Evolutionary conservation across 2,329 filamentous ascomycete genomes (phyloP), one percentile per base, ranked within the genome.

Genomic region (Westerdykella sp.): DNA sequence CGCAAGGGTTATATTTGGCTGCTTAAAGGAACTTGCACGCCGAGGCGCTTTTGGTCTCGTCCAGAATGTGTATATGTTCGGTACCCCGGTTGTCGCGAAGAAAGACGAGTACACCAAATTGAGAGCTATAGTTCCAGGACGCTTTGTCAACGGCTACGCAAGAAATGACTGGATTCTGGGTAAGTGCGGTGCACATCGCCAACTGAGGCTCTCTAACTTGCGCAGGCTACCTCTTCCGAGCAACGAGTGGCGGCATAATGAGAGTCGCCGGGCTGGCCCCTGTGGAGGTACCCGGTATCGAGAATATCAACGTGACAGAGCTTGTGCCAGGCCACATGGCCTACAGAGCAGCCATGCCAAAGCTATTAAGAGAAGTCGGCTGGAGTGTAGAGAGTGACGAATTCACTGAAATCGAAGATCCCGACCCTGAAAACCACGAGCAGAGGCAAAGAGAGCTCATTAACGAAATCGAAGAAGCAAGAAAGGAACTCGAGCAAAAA

Each of bases 101-200:
- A 85, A 81, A 59, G 91, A 97, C 44, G 93, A 98, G 50, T 97
- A 87, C 56, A 67, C 90, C 18, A 84, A 79, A 55, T 86, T 84
- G 9, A 81, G 85, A 43, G 84, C 84, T n/a, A 83, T 95, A 3
- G 86, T 97, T 3, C 78, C 87, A 6, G 93, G 93, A n/a, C 80
- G 90, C 34, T 95, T 97, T 54, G 81, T 98, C 51, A 98, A 95
- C 60, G 93, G 87, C 13, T 98, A 90, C 69, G 87, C 93, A 54
- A 85, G 79, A 38, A 96, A 93, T 63, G 93, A 98, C 69, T 98
- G 93, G 93, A 97, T 98, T 58, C 69, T 98, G 39, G 89, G 84
- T 47, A 59, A 39, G 63, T 52, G 28, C 15, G 28, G 12, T 13
- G 37, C 15, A 13, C 6, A 11, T 15, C 21, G 5, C 21, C 39